Evolutionary conservation across 495 filamentous ascomycete species (phyloP).

Genomic region (Penicillium arizonense): DNA sequence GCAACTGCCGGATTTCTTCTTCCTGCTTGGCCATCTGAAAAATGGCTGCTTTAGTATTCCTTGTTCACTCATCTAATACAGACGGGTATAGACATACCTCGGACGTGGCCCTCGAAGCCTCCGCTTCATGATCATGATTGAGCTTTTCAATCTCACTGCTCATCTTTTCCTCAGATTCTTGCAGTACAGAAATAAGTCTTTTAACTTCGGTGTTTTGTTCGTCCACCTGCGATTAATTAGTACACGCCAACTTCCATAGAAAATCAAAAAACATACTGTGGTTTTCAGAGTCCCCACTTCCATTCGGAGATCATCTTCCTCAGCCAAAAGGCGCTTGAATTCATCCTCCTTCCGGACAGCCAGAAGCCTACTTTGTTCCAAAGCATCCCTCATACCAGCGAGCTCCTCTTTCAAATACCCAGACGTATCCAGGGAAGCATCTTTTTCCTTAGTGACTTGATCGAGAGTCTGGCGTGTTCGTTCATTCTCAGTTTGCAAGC

Average conservation of each 20-base stretch:
- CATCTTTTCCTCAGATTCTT: constrained; percentile 20
- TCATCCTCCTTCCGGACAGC: constrained; percentile 27
- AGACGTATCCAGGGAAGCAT: constrained; percentile 8
- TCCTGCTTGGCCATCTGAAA: constrained; percentile 23
- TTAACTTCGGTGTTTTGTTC: constrained; percentile 22
- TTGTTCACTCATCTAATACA: background rate
- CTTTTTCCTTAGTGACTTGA: constrained; percentile 17
- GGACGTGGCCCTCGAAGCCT: constrained; percentile 13
- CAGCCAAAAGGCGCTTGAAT: constrained; percentile 19
- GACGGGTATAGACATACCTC: constrained; percentile 20
- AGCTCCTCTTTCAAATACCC: constrained; percentile 21
- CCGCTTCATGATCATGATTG: constrained; percentile 12
- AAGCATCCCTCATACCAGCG: constrained; percentile 2
- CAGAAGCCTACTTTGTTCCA: constrained; percentile 17
- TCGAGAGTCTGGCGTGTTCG: constrained; percentile 17
- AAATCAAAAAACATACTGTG: constrained; percentile 22
- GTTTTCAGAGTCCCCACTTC: constrained; percentile 21
- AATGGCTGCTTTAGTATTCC: background rate
- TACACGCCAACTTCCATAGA: background rate
- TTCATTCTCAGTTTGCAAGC: constrained; percentile 19
- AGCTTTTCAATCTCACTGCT: constrained; percentile 18
- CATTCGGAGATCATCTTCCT: constrained; percentile 16
- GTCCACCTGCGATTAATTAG: constrained; percentile 20
- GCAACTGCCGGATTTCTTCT: constrained; percentile 25
- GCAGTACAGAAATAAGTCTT: constrained; percentile 17